Conservation (phyloP, 1,139 yeast genomes). For the Blastobotrys illinoisensis region DNA sequence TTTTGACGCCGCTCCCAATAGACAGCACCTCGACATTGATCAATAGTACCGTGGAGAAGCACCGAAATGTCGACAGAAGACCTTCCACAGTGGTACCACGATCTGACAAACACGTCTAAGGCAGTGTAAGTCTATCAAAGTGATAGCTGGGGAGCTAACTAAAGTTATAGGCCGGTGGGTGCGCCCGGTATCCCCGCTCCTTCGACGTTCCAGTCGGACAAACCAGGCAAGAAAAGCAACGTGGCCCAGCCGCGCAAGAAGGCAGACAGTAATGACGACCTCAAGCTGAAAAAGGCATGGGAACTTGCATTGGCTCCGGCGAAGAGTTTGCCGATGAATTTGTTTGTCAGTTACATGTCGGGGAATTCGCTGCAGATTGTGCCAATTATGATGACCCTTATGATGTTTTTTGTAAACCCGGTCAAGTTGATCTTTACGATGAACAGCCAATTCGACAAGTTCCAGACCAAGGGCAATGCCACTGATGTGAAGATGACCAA, state of each 20-base stretch:
- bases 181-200: conserved; percentile 14
- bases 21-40: background rate
- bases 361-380: conserved; percentile 88
- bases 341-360: conserved; percentile 88
- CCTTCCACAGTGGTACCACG: conserved; percentile 28
- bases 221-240: background rate
- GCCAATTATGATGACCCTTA: conserved; percentile 84
- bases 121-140: conserved; percentile 13
- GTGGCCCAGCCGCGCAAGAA: background rate
- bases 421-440: conserved; percentile 63
- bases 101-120: conserved; percentile 22
- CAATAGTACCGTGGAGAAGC: background rate
- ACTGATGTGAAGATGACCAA: conserved; percentile 45
- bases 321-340: conserved; percentile 80
- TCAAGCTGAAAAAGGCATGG: conserved; percentile 62
- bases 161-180: conserved; percentile 8
- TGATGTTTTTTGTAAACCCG: conserved; percentile 70
- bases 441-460: conserved; percentile 38
- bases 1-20: conserved; percentile 1
- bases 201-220: conserved; percentile 14
- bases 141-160: background rate
- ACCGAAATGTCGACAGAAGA: background rate
- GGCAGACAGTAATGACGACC: conserved; percentile 20
- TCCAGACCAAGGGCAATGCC: conserved; percentile 30
- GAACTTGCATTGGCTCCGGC: conserved; percentile 80